Base-by-base conservation (phyloP, 139 green algal genomes). In the Limnomonas spitsbergensis region DNA sequence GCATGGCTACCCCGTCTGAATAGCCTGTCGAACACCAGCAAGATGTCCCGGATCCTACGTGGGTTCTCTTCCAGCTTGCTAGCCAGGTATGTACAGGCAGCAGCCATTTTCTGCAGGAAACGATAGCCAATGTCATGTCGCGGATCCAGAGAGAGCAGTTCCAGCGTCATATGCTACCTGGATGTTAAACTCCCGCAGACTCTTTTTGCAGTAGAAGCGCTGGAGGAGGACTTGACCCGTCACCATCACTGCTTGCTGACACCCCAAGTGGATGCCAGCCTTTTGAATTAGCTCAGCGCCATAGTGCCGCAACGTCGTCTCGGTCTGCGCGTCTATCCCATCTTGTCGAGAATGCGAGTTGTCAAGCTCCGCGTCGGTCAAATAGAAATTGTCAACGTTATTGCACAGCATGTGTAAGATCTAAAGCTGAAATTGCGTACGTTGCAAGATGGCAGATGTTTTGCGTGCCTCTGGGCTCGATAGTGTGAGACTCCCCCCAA, bases 201-300 rank as follows among this genome's bases (percentile, higher is more conserved):
- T 95, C n/a, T 91, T 84, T 83, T 97, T 96, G 89, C 91, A 95
- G 84, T 95, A 98, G 76, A 98, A 98, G 37, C 95, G 84, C 67
- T 98, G 95, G 1, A 98, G 78, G 38, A 98, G 78, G 20, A 97
- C 91, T 70, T 98, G 95, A 0, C 87, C 95, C 0, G 95, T 98
- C 38, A 85, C 89, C 82, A 92, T 91, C 14, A 96, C 94, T 0
- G 78, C 89, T 73, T 98, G 93, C 2, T 91, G 88, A 66, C 94
- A 81, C 66, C 78, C 70, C 56, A 98, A 83, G n/a, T 95, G 78
- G 66, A 89, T 88, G 35, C 83, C 82, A 20, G 78, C 82, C 20
- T 90, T 79, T 66, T 91, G 88, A 40, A 98, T 92, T 26, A 97
- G 66, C 53, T 94, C 86, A 66, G 88, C 94, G 68, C 93, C 94